Base-by-base conservation (phyloP, 2,329 filamentous ascomycete species). In the Eurotiales sp. region DNA sequence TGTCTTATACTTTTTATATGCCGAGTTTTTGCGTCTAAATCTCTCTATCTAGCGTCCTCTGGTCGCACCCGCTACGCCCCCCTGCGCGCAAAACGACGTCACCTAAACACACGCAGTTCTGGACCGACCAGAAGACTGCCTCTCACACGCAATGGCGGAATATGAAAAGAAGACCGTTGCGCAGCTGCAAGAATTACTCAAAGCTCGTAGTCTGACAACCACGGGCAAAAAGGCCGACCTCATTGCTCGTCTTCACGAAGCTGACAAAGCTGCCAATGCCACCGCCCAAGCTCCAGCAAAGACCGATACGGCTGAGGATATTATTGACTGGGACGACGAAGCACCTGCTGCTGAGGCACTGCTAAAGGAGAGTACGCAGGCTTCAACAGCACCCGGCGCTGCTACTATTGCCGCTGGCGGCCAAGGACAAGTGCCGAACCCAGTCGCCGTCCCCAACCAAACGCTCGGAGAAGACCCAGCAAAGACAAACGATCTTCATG, bases 181-280 rank as follows among this genome's bases (percentile, higher is more conserved):
- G 15, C 74, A 77, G 55, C 63, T 77, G 37, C 64, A 73, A 53
- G 75, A 77, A 56, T 73, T 77, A 32, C 71, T 77, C 53, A 77
- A 77, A 59, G 64, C 69, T 19, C 73, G 75, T 36, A 69, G 64
- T n/a, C 66, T 77, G 34, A 66, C 73, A 68, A 64, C 22, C 65
- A 77, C 39, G 64, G 75, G 75, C 52, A 77, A 77, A 57, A 77
- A 77, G 59, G 75, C 74, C 17, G 75, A 77, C 4, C 64, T 77
- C 50, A 66, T 77, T 39, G 70, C 73, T 42, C 72, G 75, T 51
- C 64, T 77, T 39, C 67, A 72, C 51, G 67, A 77, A 56, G 68
- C 72, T 52, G 75, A 77, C 43, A 62, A 56, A 43, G 21, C 51
- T 14, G 46, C 51, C 46, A 36, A 22, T 17, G 39, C 43, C 43